These are phyloP conservation scores for Xylaria sp. DNA, from an alignment of 2,329 filamentous ascomycete genomes.

Conservation along the genomic window DNA sequence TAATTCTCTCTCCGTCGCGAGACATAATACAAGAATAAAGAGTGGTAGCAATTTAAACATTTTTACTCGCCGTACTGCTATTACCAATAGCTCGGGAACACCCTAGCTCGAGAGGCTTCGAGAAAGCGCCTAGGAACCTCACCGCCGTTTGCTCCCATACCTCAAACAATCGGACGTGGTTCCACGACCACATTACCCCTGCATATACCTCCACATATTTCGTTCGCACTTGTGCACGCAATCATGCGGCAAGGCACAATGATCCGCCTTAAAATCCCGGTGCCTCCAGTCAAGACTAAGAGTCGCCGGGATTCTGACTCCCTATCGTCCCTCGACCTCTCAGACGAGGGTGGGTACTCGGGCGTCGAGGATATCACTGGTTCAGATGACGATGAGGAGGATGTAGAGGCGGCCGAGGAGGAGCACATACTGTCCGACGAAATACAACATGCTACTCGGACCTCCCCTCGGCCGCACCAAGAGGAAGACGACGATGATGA, in stretches of 20 bases:
- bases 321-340: conserved; percentile 63
- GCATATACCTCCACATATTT: conserved; percentile 35
- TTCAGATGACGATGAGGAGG: conserved; percentile 76
- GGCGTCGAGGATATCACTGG: conserved; percentile 81
- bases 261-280: conserved; percentile 55
- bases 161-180: conserved; percentile 21
- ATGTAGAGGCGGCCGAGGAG: conserved; percentile 80
- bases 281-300: conserved; percentile 50
- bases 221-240: conserved; percentile 20
- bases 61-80: neutral
- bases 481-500: conserved; percentile 48
- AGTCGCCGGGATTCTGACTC: conserved; percentile 58
- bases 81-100: conserved; percentile 8
- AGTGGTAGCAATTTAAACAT: neutral
- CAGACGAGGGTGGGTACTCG: conserved; percentile 73
- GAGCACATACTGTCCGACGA: conserved; percentile 67
- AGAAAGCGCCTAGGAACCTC: conserved; percentile 32
- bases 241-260: conserved; percentile 45
- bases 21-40: neutral
- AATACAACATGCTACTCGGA: conserved; percentile 45
- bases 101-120: conserved; percentile 7
- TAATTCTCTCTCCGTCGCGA: neutral
- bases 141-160: conserved; percentile 46
- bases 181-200: conserved; percentile 33
- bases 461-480: conserved; percentile 58